phyloP scores from a whole-genome alignment of 345 rosid species.

The Eucalyptus polyanthemos region DNA sequence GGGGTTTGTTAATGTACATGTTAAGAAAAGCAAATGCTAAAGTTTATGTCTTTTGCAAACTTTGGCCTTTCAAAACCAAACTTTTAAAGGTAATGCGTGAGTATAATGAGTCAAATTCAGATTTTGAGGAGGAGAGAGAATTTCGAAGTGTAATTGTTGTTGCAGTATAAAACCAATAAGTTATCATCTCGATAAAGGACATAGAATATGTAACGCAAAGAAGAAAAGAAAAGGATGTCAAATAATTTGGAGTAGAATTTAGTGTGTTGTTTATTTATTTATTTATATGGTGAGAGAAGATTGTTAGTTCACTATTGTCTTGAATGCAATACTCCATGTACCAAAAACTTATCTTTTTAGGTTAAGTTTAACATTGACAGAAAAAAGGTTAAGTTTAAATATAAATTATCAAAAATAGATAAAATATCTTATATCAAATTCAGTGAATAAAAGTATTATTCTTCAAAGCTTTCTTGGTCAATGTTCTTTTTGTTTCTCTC shows the following conservation, averaged over 20 bases:
- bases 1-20: background rate
- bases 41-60: background rate
- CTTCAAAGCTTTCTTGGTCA: background rate
- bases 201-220: background rate
- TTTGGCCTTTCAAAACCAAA: background rate
- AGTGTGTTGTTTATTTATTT: background rate
- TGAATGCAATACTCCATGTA: background rate
- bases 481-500: background rate
- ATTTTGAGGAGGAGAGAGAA: background rate
- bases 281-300: background rate
- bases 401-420: too few relatives aligned
- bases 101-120: background rate
- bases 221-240: background rate
- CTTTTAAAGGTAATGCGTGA: background rate
- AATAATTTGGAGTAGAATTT: background rate
- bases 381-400: background rate
- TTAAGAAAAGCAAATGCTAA: background rate
- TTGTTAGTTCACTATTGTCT: background rate
- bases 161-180: background rate
- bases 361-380: too few relatives aligned
- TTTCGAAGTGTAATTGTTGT: background rate
- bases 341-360: background rate
- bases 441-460: background rate
- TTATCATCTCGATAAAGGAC: background rate
- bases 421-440: background rate